phyloP scores from a whole-genome alignment of 2,329 filamentous ascomycete genomes.

The Phaeomoniella chlamydospora region DNA sequence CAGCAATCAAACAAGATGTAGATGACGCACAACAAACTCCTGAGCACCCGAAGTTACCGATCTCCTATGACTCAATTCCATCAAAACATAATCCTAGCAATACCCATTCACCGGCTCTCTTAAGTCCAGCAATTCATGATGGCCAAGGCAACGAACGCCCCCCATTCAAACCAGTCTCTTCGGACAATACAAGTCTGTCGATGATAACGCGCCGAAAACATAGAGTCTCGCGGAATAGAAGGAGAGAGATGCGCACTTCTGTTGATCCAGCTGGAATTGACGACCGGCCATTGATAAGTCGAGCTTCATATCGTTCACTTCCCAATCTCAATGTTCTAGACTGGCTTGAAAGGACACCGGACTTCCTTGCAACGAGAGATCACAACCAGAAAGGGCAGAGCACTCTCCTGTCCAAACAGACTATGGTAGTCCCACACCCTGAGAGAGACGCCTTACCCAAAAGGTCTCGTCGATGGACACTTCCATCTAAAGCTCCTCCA shows the following conservation, averaged over 20 bases:
- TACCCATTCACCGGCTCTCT: too few species aligned
- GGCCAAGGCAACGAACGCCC: constrained; percentile 1
- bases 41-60: too few species aligned
- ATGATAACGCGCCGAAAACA: not conserved
- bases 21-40: too few species aligned
- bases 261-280: not conserved
- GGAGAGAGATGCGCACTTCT: not conserved
- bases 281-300: not conserved
- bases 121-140: constrained; percentile 1
- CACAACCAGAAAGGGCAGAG: not conserved
- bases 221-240: not conserved
- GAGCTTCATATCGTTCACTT: not conserved
- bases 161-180: not conserved
- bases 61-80: too few species aligned
- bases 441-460: not conserved
- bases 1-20: too few species aligned
- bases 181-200: constrained; percentile 1
- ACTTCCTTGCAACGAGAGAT: not conserved
- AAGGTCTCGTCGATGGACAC: not conserved
- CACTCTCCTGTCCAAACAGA: not conserved
- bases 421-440: not conserved
- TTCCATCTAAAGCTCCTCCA: not conserved
- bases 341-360: not conserved
- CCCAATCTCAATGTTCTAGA: not conserved
- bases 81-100: too few species aligned